A percentile compares a stretch with the other conserved stretches of the same genome.
Conservation (phyloP, 2,329 filamentous ascomycete genomes). For the Ophiocordyceps sinensis region DNA sequence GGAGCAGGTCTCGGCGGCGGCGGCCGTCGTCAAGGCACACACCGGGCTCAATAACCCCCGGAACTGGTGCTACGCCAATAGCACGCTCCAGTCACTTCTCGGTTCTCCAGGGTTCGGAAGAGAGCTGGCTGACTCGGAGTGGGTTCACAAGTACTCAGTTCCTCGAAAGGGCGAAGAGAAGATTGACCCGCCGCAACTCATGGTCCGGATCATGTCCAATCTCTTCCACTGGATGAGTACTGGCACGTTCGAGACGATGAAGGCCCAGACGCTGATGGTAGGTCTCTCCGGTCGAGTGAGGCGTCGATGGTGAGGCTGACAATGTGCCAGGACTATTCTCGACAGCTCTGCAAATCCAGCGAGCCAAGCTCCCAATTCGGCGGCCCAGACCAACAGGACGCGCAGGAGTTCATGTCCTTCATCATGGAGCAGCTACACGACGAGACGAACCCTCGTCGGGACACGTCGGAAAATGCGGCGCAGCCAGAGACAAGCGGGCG, state of each 20-base stretch:
- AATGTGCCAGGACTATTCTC: slow-evolving; percentile 37
- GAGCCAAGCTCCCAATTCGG: slow-evolving; percentile 38
- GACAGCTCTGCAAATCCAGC: slow-evolving; percentile 19
- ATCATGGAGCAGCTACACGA: slow-evolving; percentile 69
- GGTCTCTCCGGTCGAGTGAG: slow-evolving; percentile 7
- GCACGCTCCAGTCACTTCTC: slow-evolving; percentile 71
- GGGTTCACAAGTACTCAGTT: slow-evolving; percentile 52
- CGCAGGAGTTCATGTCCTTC: slow-evolving; percentile 79
- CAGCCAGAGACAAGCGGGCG: slow-evolving; percentile 21
- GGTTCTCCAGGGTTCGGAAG: slow-evolving; percentile 55
- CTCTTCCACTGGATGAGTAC: slow-evolving; percentile 42
- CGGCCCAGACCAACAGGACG: slow-evolving; percentile 70
- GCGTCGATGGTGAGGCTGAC: not conserved
- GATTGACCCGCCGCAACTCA: slow-evolving; percentile 38
- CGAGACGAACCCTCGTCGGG: slow-evolving; percentile 57
- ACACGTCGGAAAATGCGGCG: slow-evolving; percentile 19
- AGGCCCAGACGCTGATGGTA: slow-evolving; percentile 44
- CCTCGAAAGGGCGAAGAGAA: slow-evolving; percentile 46
- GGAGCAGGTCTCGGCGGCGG: slow-evolving; percentile 23
- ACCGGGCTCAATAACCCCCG: slow-evolving; percentile 68
- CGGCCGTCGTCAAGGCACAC: slow-evolving; percentile 8
- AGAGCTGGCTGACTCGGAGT: slow-evolving; percentile 42
- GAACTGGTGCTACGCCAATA: slow-evolving; percentile 84
- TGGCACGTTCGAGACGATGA: slow-evolving; percentile 34
- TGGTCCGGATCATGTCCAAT: slow-evolving; percentile 45